These are phyloP conservation scores for Aspergillus flavus DNA, from an alignment of 2,329 filamentous ascomycete genomes.

Conservation along the genomic window DNA sequence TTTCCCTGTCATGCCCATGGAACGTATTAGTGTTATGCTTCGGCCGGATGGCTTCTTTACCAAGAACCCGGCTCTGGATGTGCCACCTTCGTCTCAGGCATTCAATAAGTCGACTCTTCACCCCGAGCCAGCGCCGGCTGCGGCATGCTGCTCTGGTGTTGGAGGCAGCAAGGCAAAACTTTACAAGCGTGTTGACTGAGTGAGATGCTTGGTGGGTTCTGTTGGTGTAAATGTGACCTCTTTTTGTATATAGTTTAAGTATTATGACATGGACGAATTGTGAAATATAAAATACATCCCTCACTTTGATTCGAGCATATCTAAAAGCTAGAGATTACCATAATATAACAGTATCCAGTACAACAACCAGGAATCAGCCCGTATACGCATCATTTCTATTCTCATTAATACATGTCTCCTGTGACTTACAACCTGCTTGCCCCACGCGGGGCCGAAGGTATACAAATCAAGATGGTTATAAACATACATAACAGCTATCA, in stretches of 20 bases:
- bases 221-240: neutral
- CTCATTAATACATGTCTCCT: conserved; percentile 26
- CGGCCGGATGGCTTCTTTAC: conserved; percentile 57
- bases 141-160: conserved; percentile 24
- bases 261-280: neutral
- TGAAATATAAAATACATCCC: neutral
- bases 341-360: neutral
- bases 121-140: conserved; percentile 20
- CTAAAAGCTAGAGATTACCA: neutral
- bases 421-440: conserved; percentile 15
- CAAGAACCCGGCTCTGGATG: conserved; percentile 54
- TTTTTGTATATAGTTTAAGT: neutral
- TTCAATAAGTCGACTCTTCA: conserved; percentile 47
- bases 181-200: conserved; percentile 22
- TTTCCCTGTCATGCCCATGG: conserved; percentile 70
- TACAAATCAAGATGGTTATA: conserved; percentile 18
- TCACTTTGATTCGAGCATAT: neutral
- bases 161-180: conserved; percentile 33
- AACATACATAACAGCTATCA: conserved; percentile 21
- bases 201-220: neutral
- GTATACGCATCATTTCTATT: conserved; percentile 16
- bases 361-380: neutral
- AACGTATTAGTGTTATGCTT: conserved; percentile 52
- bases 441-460: conserved; percentile 9
- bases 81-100: conserved; percentile 44